phyloP scores from a whole-genome alignment of 371 early-diverging fungal genomes.

The Haplosporangium sp. region DNA sequence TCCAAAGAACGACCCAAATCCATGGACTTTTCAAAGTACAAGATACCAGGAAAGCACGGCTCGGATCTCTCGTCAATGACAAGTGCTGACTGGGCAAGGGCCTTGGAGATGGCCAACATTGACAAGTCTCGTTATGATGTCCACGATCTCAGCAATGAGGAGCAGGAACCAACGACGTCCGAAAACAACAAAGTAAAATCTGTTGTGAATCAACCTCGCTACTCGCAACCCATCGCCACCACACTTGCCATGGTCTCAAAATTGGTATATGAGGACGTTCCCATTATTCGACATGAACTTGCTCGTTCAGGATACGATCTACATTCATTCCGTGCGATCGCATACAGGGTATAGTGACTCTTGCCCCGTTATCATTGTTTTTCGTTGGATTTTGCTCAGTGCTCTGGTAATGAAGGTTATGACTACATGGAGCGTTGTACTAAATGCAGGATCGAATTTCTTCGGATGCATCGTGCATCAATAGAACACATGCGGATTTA shows the following conservation, averaged over 20 bases:
- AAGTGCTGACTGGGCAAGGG: conserved; percentile 36
- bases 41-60: conserved; percentile 32
- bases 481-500: conserved; percentile 71
- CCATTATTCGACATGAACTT: conserved; percentile 66
- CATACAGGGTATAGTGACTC: conserved; percentile 60
- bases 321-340: conserved; percentile 66
- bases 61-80: conserved; percentile 48
- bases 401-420: not conserved
- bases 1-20: conserved; percentile 33
- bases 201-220: conserved; percentile 41
- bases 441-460: not conserved
- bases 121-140: conserved; percentile 32
- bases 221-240: conserved; percentile 65
- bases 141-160: not conserved
- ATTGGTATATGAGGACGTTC: conserved; percentile 68
- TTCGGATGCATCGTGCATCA: not conserved
- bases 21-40: conserved; percentile 43
- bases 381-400: too few species aligned
- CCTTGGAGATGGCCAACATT: conserved; percentile 40
- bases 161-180: not conserved
- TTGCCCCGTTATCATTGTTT: too few species aligned
- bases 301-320: conserved; percentile 67
- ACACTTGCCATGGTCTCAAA: conserved; percentile 67
- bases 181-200: conserved; percentile 1
- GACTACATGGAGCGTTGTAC: too few species aligned